Conservation (phyloP, 768 basidiomycete genomes). For the Suillus subalutaceus region DNA sequence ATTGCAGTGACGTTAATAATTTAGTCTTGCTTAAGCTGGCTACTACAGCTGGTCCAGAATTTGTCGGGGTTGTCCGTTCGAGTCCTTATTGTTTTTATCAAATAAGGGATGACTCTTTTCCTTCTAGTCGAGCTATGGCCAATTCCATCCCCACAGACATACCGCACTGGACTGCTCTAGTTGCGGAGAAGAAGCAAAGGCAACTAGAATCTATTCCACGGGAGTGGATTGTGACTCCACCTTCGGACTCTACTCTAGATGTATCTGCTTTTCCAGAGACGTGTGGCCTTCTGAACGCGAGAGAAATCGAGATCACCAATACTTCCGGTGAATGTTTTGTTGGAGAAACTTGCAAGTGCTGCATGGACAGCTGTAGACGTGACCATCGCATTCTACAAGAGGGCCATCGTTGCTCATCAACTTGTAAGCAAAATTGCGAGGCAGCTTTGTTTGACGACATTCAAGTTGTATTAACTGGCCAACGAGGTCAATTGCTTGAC, state of each 20-base stretch:
- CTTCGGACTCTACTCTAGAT: conserved; percentile 49
- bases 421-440: conserved; percentile 45
- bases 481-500: conserved; percentile 77
- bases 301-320: conserved; percentile 64
- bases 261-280: conserved; percentile 56
- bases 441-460: background rate
- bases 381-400: conserved; percentile 72
- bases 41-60: too few species aligned
- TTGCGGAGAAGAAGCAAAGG: conserved; percentile 52
- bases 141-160: background rate
- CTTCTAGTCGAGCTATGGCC: background rate
- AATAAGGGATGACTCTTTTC: background rate
- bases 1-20: background rate
- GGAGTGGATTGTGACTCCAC: conserved; percentile 60
- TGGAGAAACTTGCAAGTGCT: conserved; percentile 54
- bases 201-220: conserved; percentile 64
- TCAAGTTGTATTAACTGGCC: background rate
- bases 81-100: background rate
- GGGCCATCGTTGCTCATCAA: conserved; percentile 81
- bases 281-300: conserved; percentile 57
- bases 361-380: conserved; percentile 69
- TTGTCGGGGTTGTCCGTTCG: too few species aligned
- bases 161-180: conserved; percentile 53
- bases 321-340: conserved; percentile 45
- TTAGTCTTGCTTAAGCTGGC: too few species aligned